phyloP scores from a whole-genome alignment of 2,329 filamentous ascomycete genomes.

The Aspergillus brunneoviolaceus region DNA sequence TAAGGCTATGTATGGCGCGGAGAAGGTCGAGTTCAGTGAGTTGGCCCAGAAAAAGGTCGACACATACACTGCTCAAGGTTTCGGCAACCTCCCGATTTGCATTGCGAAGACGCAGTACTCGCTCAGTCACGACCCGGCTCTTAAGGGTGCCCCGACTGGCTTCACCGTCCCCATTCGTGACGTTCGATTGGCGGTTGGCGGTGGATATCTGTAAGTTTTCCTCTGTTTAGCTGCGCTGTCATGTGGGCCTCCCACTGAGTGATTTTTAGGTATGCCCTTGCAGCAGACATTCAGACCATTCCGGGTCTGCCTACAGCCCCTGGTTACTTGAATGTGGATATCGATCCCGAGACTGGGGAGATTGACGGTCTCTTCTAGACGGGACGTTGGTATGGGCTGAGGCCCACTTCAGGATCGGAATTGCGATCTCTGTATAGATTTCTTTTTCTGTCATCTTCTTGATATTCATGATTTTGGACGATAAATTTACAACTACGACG shows the following conservation, averaged over 20 bases:
- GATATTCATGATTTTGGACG: neutral
- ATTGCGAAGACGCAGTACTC: constrained; percentile 99
- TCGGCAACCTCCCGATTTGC: constrained; percentile 90
- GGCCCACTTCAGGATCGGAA: neutral
- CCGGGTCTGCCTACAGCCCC: constrained; percentile 92
- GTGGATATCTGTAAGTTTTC: constrained; percentile 75
- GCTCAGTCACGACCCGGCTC: constrained; percentile 82
- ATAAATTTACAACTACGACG: neutral
- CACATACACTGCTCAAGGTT: constrained; percentile 88
- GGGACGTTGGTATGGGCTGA: neutral
- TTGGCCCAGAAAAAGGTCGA: constrained; percentile 95
- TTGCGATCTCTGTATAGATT: neutral
- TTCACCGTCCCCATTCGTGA: constrained; percentile 95
- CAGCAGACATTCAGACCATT: constrained; percentile 97
- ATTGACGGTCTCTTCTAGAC: constrained; percentile 83
- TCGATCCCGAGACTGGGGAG: constrained; percentile 77
- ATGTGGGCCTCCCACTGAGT: constrained; percentile 36
- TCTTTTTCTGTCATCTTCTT: neutral
- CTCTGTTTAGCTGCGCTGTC: neutral
- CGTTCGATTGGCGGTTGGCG: constrained; percentile 89
- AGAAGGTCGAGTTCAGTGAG: constrained; percentile 86
- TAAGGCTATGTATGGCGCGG: constrained; percentile 91
- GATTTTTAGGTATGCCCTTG: constrained; percentile 72
- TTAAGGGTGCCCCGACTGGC: constrained; percentile 92
- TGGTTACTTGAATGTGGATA: constrained; percentile 90